Base-by-base conservation (phyloP, 305 asterid genomes). In the Withania somnifera region DNA sequence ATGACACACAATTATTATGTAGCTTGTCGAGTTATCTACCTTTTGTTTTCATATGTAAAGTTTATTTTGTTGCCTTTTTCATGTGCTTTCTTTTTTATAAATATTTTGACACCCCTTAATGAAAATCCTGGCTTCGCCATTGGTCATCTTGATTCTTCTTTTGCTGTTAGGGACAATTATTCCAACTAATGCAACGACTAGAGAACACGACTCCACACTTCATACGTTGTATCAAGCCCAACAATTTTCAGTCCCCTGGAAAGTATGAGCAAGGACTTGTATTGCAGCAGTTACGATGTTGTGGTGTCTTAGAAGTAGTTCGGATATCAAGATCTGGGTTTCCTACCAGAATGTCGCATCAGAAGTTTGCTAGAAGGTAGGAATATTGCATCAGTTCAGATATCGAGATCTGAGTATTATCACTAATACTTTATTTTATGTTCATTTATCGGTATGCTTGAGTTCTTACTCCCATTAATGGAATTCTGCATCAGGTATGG, bases 251-350 rank as follows among this genome's bases (percentile, higher is more conserved):
- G 77, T 95, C 98, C 84, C 97, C 99, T 66, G 97, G 98, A 75
- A 88, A 79, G 82, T 97, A 95, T 88, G 91, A 91, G 84, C 98
- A 97, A 88, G 93, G 91, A 53, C 92, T 97, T 82, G 97, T 97
- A 57, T 87, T 97, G 86, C 98, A 95, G 85, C 99, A 97, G 86
- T 88, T 97, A 34, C 90, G 97, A 84, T 97, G 98, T 87, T 97
- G 99, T 88, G 99, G 99, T 82, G 98, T 97, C 83, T 84, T 97
- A 71, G 99, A 97, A 88, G 99, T 97, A 79, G 99, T 97, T 82
- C 92, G 99, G 85, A 97, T 97, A 91, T 97, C 99, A 53, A 94
- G 99, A 90, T 93, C 98, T 63, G 99, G 99, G 52, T 97, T 93
- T 85, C 99, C 99, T 24, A 95, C 98, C 64, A 91, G 98, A 87